phyloP scores from a whole-genome alignment of 495 filamentous ascomycete species.

The Daldinia caldariorum region DNA sequence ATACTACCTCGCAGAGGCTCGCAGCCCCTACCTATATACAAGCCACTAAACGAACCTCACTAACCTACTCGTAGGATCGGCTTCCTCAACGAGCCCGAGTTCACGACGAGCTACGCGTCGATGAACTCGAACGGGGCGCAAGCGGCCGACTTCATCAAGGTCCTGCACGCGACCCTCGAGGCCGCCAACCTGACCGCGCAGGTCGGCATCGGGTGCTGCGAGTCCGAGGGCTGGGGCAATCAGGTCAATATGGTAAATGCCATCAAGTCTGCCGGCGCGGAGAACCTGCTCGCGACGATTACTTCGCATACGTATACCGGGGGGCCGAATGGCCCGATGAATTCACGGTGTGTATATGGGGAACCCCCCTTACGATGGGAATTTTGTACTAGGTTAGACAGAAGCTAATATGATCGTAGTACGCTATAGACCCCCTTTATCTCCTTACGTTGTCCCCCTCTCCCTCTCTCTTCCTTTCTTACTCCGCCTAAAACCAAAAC shows the following conservation, averaged over 20 bases:
- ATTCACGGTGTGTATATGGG: slow-evolving; percentile 33
- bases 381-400: neutral
- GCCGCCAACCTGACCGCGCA: slow-evolving; percentile 43
- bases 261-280: slow-evolving; percentile 49
- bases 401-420: slow-evolving; percentile 23
- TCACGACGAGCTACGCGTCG: slow-evolving; percentile 51
- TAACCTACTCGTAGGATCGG: slow-evolving; percentile 37
- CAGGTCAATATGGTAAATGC: slow-evolving; percentile 51
- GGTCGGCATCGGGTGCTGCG: slow-evolving; percentile 54
- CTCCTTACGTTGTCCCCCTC: neutral
- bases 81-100: slow-evolving; percentile 57
- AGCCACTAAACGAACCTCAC: slow-evolving; percentile 36
- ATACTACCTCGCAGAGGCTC: slow-evolving; percentile 29
- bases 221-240: slow-evolving; percentile 55
- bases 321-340: slow-evolving; percentile 48
- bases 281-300: slow-evolving; percentile 48
- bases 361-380: neutral
- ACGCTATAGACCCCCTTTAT: slow-evolving; percentile 5
- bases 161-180: slow-evolving; percentile 49
- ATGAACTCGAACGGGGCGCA: slow-evolving; percentile 52
- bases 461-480: neutral
- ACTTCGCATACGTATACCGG: slow-evolving; percentile 55
- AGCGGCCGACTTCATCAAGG: slow-evolving; percentile 56
- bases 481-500: neutral
- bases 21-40: slow-evolving; percentile 6